These are phyloP conservation scores for Boletus patriciae DNA, from an alignment of 768 basidiomycete genomes.

Conservation along the genomic window DNA sequence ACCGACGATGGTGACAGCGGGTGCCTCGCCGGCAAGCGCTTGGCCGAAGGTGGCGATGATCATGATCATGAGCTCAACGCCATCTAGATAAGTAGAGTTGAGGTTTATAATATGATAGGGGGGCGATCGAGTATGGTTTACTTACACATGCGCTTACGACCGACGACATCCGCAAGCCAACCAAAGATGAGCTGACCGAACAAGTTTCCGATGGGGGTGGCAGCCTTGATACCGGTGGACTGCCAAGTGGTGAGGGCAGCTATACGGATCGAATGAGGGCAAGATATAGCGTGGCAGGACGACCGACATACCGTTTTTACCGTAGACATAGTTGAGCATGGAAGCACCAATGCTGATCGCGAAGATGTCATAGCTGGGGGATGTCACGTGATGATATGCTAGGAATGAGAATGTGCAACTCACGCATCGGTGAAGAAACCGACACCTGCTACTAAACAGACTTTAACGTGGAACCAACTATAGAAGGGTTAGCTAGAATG, in stretches of 20 bases:
- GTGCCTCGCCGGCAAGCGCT: conserved; percentile 66
- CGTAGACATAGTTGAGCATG: conserved; percentile 86
- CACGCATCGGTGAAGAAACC: conserved; percentile 91
- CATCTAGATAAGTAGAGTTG: conserved; percentile 34
- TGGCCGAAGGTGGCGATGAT: conserved; percentile 79
- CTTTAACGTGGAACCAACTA: conserved; percentile 86
- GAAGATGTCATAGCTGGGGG: conserved; percentile 70
- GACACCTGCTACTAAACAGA: conserved; percentile 67
- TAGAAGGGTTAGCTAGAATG: background rate
- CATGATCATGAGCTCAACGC: conserved; percentile 70
- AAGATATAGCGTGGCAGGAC: background rate
- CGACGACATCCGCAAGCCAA: conserved; percentile 74
- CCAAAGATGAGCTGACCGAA: conserved; percentile 78
- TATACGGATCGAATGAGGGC: background rate
- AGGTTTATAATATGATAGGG: background rate
- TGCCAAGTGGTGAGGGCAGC: conserved; percentile 51
- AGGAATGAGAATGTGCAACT: conserved; percentile 18
- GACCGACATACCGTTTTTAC: conserved; percentile 23
- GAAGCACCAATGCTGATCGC: conserved; percentile 82
- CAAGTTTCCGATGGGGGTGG: conserved; percentile 73
- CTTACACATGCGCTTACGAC: conserved; percentile 80
- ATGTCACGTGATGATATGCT: background rate
- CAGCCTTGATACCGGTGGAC: conserved; percentile 75
- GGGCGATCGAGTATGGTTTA: conserved; percentile 7
- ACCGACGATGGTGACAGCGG: conserved; percentile 70